Evolutionary conservation across 2,329 filamentous ascomycete species (phyloP).

Genomic region (Sphaerulina populicola): DNA sequence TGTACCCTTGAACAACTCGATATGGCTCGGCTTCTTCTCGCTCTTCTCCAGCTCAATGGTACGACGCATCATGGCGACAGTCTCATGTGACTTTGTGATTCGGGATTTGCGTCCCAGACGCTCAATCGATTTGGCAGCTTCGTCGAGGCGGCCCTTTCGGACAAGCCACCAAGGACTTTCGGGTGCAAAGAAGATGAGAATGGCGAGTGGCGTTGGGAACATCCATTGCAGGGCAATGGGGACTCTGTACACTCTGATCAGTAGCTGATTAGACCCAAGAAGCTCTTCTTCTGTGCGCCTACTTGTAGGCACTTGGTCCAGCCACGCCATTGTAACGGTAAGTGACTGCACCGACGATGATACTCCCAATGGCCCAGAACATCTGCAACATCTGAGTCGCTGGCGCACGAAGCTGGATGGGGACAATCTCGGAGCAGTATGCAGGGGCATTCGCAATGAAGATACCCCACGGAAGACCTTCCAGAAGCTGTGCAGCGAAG

Average conservation of each 20-base stretch:
- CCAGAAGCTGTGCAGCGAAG: conserved; percentile 50
- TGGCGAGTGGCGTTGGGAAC: conserved; percentile 49
- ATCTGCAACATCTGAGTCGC: conserved; percentile 57
- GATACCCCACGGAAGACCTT: conserved; percentile 58
- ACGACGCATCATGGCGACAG: conserved; percentile 53
- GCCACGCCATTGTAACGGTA: conserved; percentile 44
- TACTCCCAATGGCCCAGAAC: conserved; percentile 56
- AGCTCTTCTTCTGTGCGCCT: conserved; percentile 25
- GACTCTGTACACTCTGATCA: conserved; percentile 36
- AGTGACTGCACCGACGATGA: conserved; percentile 52
- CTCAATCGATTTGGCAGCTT: conserved; percentile 41
- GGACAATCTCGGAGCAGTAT: conserved; percentile 55
- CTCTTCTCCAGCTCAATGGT: conserved; percentile 48
- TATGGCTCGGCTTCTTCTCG: conserved; percentile 40
- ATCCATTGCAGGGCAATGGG: conserved; percentile 53
- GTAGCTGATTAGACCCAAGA: conserved; percentile 18
- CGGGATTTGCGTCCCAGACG: conserved; percentile 42
- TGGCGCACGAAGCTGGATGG: conserved; percentile 49
- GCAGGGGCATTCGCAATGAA: conserved; percentile 59
- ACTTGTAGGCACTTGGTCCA: conserved; percentile 38
- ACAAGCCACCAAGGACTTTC: conserved; percentile 50
- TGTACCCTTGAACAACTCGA: conserved; percentile 50
- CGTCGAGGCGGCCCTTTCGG: conserved; percentile 41
- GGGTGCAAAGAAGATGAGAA: conserved; percentile 45
- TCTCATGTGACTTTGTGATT: conserved; percentile 36